phyloP scores from a whole-genome alignment of 1,284 basidiomycete species.

The Melanopsichium pennsylvanicum region DNA sequence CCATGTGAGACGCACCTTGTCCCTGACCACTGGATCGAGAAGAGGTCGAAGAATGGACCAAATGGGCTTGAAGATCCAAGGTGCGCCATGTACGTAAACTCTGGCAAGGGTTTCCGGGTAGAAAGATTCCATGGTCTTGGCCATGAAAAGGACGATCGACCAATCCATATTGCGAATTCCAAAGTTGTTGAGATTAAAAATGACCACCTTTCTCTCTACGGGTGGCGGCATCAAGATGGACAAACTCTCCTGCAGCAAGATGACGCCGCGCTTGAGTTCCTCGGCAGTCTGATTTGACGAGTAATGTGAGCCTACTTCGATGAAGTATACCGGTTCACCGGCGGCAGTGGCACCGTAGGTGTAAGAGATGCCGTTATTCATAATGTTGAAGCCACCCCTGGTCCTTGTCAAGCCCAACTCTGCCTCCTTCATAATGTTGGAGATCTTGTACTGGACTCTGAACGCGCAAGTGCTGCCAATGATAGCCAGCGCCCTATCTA shows the following conservation, averaged over 20 bases:
- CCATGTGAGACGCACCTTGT: constrained; percentile 58
- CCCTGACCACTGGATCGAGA: constrained; percentile 59
- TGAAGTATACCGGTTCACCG: constrained; percentile 58
- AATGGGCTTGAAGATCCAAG: constrained; percentile 63
- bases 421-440: constrained; percentile 41
- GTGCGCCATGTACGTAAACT: constrained; percentile 58
- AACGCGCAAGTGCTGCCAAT: constrained; percentile 53
- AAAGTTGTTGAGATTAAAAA: constrained; percentile 63
- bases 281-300: constrained; percentile 58
- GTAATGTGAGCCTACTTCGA: constrained; percentile 60
- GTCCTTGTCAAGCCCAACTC: constrained; percentile 51
- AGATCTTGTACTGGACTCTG: constrained; percentile 50
- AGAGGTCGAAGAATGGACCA: constrained; percentile 59
- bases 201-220: constrained; percentile 57
- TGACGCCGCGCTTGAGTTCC: constrained; percentile 57
- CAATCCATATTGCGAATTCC: constrained; percentile 62
- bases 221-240: constrained; percentile 57
- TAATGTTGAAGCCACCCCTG: constrained; percentile 54
- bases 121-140: constrained; percentile 61
- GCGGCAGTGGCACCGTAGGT: constrained; percentile 43
- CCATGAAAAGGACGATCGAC: constrained; percentile 61
- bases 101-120: constrained; percentile 58
- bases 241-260: constrained; percentile 51
- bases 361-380: constrained; percentile 59
- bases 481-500: constrained; percentile 53